Percentiles rank a stretch among this genome's conserved stretches.
These are phyloP conservation scores for Pulicaria dysenterica DNA, from an alignment of 129 eudicot genomes.

Conservation along the genomic window DNA sequence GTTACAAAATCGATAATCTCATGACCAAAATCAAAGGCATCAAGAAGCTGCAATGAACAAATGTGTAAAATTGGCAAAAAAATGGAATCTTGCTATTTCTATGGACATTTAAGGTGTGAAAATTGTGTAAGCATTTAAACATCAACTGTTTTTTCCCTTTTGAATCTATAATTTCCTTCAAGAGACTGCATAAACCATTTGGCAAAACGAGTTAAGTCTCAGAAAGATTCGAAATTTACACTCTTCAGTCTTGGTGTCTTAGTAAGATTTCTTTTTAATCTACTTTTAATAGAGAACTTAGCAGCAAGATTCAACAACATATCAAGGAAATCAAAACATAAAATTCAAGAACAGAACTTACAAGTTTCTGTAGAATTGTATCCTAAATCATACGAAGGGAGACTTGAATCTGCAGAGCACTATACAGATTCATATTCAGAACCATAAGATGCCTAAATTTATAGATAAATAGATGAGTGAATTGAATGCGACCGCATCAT, in stretches of 20 bases:
- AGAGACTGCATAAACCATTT: not conserved
- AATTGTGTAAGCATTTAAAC: not conserved
- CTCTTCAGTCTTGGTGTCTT: not conserved
- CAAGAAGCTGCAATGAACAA: not conserved
- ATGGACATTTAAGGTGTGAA: not conserved
- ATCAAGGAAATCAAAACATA: slow-evolving; percentile 7
- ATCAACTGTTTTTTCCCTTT: not conserved
- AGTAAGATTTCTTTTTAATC: not conserved
- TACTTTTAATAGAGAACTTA: not conserved
- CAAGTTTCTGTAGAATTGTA: slow-evolving; percentile 34
- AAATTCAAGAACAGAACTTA: slow-evolving; percentile 28
- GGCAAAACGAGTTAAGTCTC: not conserved
- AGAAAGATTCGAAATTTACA: slow-evolving; percentile 15
- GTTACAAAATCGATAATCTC: not conserved
- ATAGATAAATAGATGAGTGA: slow-evolving; percentile 19
- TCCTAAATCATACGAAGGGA: slow-evolving; percentile 27
- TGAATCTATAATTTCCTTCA: not conserved
- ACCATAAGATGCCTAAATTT: slow-evolving; percentile 6
- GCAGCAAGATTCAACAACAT: slow-evolving; percentile 21
- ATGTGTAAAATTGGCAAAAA: not conserved
- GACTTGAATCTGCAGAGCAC: slow-evolving; percentile 50
- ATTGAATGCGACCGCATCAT: slow-evolving; percentile 35
- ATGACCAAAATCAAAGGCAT: not conserved
- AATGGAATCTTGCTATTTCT: not conserved
- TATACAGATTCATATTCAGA: slow-evolving; percentile 30